A percentile compares a stretch with the other conserved stretches of the same genome.
Conservation (phyloP, 2,329 filamentous ascomycete species). For the Cadophora malorum region DNA sequence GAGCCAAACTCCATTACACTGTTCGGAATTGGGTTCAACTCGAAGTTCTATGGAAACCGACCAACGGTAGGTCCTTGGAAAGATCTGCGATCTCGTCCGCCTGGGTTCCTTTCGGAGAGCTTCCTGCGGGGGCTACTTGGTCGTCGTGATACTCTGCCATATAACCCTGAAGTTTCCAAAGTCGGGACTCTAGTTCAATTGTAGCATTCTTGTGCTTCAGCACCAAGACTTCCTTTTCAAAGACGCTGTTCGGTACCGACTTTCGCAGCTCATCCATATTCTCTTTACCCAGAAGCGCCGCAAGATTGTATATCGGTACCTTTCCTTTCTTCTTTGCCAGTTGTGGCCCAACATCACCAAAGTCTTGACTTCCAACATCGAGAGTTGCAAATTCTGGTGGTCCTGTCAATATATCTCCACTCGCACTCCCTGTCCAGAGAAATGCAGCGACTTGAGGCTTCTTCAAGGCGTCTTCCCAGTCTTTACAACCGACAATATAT, state of each 20-base stretch:
- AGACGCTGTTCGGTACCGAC: conserved; percentile 33
- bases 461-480: conserved; percentile 53
- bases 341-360: conserved; percentile 7
- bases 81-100: not conserved
- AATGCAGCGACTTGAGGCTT: conserved; percentile 43
- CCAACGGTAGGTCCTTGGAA: not conserved
- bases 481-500: conserved; percentile 51
- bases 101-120: not conserved
- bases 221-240: conserved; percentile 48
- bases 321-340: conserved; percentile 45
- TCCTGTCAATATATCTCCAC: conserved; percentile 30
- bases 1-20: not conserved
- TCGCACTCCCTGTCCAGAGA: conserved; percentile 38
- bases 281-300: conserved; percentile 56
- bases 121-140: not conserved
- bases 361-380: conserved; percentile 43
- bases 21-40: not conserved
- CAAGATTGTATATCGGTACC: conserved; percentile 60
- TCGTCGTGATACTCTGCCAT: conserved; percentile 39
- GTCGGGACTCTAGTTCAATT: conserved; percentile 53
- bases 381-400: conserved; percentile 54
- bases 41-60: not conserved
- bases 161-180: conserved; percentile 67
- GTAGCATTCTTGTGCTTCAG: conserved; percentile 51
- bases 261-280: conserved; percentile 50